phyloP scores from a whole-genome alignment of 768 basidiomycete species.

The Lentinus brumalis region DNA sequence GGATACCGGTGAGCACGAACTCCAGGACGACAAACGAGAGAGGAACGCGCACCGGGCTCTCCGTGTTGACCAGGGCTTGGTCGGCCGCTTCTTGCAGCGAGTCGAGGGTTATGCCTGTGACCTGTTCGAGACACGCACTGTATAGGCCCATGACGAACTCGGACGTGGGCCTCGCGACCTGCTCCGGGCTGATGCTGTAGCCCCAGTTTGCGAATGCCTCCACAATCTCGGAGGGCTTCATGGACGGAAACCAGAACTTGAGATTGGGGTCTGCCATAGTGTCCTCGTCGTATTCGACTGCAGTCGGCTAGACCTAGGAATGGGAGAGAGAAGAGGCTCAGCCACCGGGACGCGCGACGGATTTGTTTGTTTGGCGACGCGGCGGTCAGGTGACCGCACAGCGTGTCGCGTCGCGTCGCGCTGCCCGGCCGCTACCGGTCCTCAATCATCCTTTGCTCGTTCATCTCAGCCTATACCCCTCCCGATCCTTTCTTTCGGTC shows the following conservation, averaged over 20 bases:
- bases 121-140: constrained; percentile 69
- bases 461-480: neutral
- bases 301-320: no score
- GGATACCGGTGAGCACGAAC: neutral
- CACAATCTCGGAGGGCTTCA: constrained; percentile 66
- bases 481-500: neutral
- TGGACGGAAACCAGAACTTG: constrained; percentile 64
- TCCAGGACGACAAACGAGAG: neutral
- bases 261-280: constrained; percentile 16
- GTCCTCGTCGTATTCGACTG: no score
- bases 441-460: constrained; percentile 2
- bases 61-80: constrained; percentile 51
- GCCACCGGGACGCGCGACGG: neutral
- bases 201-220: constrained; percentile 69
- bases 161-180: constrained; percentile 64
- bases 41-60: constrained; percentile 48
- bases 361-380: constrained; percentile 2
- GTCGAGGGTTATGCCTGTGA: constrained; percentile 63
- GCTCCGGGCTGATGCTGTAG: constrained; percentile 63
- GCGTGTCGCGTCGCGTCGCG: constrained; percentile 14
- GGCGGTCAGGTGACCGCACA: constrained; percentile 16
- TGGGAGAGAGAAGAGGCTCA: neutral
- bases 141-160: constrained; percentile 76
- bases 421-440: neutral
- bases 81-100: constrained; percentile 61